phyloP scores from a whole-genome alignment of 257 asterid species.

The Orobanche coerulescens region DNA sequence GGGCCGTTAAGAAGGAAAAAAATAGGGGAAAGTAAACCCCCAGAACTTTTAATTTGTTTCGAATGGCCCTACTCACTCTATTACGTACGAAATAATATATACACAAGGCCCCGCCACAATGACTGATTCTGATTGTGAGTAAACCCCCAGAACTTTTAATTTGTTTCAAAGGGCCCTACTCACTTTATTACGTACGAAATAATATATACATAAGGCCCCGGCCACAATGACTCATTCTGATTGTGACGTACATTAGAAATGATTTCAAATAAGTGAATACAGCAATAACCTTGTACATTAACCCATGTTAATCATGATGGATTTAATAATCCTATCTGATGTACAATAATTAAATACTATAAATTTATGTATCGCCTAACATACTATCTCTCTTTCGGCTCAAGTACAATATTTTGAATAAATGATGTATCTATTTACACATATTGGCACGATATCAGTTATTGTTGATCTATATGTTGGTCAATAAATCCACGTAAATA shows the following conservation, averaged over 20 bases:
- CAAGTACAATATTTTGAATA: too few relatives aligned
- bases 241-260: not conserved
- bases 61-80: conserved; percentile 29
- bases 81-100: conserved; percentile 10
- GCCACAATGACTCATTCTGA: conserved; percentile 29
- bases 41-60: conserved; percentile 29
- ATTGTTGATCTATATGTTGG: too few relatives aligned
- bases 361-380: too few relatives aligned
- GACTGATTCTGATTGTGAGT: conserved; percentile 25
- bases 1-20: conserved; percentile 30
- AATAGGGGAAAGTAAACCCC: conserved; percentile 31
- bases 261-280: not conserved
- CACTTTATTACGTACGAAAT: conserved; percentile 25
- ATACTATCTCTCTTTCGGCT: too few relatives aligned
- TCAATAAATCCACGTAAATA: too few relatives aligned
- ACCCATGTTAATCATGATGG: not conserved
- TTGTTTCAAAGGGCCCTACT: conserved; percentile 23
- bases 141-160: conserved; percentile 43
- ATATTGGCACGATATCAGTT: too few relatives aligned
- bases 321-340: not conserved
- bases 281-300: not conserved
- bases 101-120: conserved; percentile 28
- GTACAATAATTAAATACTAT: not conserved
- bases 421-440: too few relatives aligned
- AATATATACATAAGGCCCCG: conserved; percentile 18